A percentile compares a stretch with the other conserved stretches of the same genome.
Evolutionary conservation across 257 asterid genomes (phyloP).

Genomic region (Capsicum baccatum): DNA sequence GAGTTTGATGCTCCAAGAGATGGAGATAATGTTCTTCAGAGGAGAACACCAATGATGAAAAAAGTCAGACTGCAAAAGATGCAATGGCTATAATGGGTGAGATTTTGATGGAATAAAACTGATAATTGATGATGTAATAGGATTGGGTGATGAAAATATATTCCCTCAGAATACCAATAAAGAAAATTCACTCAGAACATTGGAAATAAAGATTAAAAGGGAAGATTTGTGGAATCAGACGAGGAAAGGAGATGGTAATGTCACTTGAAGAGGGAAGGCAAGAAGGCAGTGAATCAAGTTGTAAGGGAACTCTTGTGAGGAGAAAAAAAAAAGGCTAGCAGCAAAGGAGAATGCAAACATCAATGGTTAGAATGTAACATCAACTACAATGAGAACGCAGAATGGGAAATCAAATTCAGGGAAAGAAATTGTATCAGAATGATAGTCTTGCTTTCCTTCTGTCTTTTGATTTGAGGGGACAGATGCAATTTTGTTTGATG

Average conservation of each 20-base stretch:
- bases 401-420: neutral
- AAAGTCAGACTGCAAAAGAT: neutral
- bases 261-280: neutral
- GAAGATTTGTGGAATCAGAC: neutral
- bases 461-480: conserved; percentile 1
- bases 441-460: neutral
- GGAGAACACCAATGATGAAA: neutral
- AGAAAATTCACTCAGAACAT: neutral
- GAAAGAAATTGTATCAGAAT: conserved; percentile 9
- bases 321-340: neutral
- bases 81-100: neutral
- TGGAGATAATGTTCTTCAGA: neutral
- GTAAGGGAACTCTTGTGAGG: neutral
- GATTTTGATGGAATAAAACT: neutral
- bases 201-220: neutral
- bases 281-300: neutral
- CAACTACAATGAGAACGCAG: neutral
- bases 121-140: neutral
- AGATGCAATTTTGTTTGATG: neutral
- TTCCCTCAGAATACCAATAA: neutral
- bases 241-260: neutral
- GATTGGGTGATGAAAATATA: neutral
- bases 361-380: neutral
- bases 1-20: neutral
- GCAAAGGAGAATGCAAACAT: neutral